These are phyloP conservation scores for Trifolium fragiferum DNA, from an alignment of 306 rosid genomes.

Conservation along the genomic window DNA sequence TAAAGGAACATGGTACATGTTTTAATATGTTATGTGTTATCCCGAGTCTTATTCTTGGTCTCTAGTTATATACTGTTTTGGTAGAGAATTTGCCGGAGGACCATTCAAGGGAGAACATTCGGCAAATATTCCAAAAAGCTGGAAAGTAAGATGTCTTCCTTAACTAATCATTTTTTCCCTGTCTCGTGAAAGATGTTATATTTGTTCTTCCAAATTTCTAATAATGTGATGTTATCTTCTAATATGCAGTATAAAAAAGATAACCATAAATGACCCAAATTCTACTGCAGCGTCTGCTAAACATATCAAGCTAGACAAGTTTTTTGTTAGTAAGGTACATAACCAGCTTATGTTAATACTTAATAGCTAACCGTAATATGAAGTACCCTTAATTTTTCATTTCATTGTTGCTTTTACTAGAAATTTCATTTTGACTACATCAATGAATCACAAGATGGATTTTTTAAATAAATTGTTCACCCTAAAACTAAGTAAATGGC, in stretches of 20 bases:
- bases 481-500: constrained; percentile 19
- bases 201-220: constrained; percentile 31
- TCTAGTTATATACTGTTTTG: constrained; percentile 88
- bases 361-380: constrained; percentile 17
- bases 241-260: constrained; percentile 68
- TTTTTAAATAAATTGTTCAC: background rate
- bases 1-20: constrained; percentile 30
- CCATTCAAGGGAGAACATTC: constrained; percentile 80
- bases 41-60: constrained; percentile 54
- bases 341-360: constrained; percentile 1
- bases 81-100: constrained; percentile 91
- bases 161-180: constrained; percentile 20
- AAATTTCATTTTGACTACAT: constrained; percentile 28
- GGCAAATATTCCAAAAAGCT: constrained; percentile 72
- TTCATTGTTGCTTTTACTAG: constrained; percentile 20
- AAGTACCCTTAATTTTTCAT: constrained; percentile 21
- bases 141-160: constrained; percentile 70
- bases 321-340: constrained; percentile 71
- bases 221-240: constrained; percentile 28
- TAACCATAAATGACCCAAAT: constrained; percentile 66
- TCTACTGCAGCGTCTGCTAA: constrained; percentile 56
- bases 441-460: background rate
- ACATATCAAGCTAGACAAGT: constrained; percentile 60
- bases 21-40: constrained; percentile 23
- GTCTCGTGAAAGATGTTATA: constrained; percentile 25